A percentile compares a stretch with the other conserved stretches of the same genome.
Conservation (phyloP, 1,284 basidiomycete species). For the Ceratobasidium papillatum region DNA sequence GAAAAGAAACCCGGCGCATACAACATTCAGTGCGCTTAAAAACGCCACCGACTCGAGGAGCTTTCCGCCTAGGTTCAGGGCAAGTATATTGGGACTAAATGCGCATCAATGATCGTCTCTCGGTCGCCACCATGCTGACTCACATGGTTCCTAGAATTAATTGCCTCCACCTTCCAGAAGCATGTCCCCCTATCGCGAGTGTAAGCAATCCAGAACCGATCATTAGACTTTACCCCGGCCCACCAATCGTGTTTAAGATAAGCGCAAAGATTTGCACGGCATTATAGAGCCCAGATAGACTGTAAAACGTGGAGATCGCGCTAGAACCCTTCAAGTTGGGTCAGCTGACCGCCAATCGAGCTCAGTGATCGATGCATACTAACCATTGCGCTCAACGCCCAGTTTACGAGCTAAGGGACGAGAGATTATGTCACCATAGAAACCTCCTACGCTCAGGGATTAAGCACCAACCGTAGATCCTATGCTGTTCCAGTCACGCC, state of each 20-base stretch:
- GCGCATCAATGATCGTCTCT: slow-evolving; percentile 42
- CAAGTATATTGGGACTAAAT: slow-evolving; percentile 70
- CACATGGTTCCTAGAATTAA: slow-evolving; percentile 73
- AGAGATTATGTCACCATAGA: slow-evolving; percentile 9
- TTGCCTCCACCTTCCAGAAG: slow-evolving; percentile 59
- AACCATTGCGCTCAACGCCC: slow-evolving; percentile 61
- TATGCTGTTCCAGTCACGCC: slow-evolving; percentile 64
- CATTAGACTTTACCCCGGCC: slow-evolving; percentile 42
- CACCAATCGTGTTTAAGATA: slow-evolving; percentile 70
- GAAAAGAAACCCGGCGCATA: slow-evolving; percentile 64
- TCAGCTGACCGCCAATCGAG: slow-evolving; percentile 1
- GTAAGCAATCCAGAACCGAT: slow-evolving; percentile 19
- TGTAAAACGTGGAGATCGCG: slow-evolving; percentile 70
- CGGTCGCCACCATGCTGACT: background rate
- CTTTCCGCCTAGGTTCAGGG: slow-evolving; percentile 70
- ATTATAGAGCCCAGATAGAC: slow-evolving; percentile 70
- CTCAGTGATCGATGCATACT: slow-evolving; percentile 50
- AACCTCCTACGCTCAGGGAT: background rate
- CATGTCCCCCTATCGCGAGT: slow-evolving; percentile 6
- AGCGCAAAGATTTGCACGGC: slow-evolving; percentile 75
- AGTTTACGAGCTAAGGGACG: slow-evolving; percentile 49
- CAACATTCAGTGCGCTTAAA: slow-evolving; percentile 63
- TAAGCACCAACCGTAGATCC: slow-evolving; percentile 52
- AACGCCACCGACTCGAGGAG: slow-evolving; percentile 63
- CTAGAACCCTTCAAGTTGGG: slow-evolving; percentile 66